Percentiles rank a stretch among this genome's conserved stretches.
Conservation (phyloP, 495 filamentous ascomycete species). For the Talaromyces stipitatus region DNA sequence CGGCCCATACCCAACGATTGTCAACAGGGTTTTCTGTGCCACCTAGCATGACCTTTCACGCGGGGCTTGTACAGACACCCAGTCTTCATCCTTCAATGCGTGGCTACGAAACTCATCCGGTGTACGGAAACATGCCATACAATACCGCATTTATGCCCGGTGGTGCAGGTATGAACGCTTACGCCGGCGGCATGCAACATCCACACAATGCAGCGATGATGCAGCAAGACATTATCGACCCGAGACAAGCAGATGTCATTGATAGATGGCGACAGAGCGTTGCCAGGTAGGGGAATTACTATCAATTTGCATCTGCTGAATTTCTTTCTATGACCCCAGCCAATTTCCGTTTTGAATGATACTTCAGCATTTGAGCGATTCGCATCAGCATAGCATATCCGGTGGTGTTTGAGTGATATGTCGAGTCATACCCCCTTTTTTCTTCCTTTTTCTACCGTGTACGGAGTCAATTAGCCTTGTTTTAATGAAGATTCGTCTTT, state of each 20-base stretch:
- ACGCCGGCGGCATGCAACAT: slow-evolving; percentile 28
- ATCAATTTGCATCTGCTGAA: not conserved
- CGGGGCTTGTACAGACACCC: not conserved
- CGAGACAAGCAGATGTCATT: slow-evolving; percentile 68
- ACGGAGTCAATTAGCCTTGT: not conserved
- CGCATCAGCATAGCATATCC: not conserved
- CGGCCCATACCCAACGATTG: slow-evolving; percentile 3
- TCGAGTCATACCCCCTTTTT: slow-evolving; percentile 5
- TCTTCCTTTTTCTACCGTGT: slow-evolving; percentile 1
- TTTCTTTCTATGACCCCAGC: not conserved
- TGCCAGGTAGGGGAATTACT: not conserved
- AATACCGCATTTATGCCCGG: not conserved
- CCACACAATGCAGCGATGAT: slow-evolving; percentile 19
- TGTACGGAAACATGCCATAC: not conserved
- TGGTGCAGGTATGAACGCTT: slow-evolving; percentile 25
- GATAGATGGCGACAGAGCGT: slow-evolving; percentile 89
- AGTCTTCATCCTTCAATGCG: slow-evolving; percentile 9
- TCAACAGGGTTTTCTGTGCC: slow-evolving; percentile 2
- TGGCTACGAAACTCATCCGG: slow-evolving; percentile 11
- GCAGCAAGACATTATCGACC: slow-evolving; percentile 32
- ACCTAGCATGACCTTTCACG: slow-evolving; percentile 4
- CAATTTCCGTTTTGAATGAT: no score
- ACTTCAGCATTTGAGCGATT: not conserved
- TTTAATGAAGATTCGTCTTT: not conserved
- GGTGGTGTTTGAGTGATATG: not conserved